Percentiles rank a stretch among this genome's conserved stretches.
These are phyloP conservation scores for Flueggea neowawraea DNA, from an alignment of 441 rosid genomes.

Conservation along the genomic window DNA sequence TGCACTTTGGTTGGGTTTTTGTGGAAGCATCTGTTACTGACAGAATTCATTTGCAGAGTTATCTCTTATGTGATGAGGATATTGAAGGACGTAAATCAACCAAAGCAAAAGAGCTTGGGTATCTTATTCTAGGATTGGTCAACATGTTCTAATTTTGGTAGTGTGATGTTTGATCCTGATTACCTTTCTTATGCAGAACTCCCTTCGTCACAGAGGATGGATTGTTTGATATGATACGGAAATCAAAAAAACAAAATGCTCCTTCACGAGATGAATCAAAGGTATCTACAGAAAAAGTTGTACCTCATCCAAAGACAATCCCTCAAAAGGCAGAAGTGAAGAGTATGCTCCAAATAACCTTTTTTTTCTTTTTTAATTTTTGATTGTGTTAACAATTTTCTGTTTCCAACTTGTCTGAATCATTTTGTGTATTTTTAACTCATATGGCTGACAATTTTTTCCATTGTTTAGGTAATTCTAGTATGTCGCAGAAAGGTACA, in stretches of 20 bases:
- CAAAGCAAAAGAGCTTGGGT: constrained; percentile 97
- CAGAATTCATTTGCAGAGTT: constrained; percentile 56
- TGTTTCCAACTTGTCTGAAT: neutral
- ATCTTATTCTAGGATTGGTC: neutral
- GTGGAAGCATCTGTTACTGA: constrained; percentile 19
- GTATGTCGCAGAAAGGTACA: constrained; percentile 26
- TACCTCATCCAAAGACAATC: constrained; percentile 46
- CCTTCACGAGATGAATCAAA: constrained; percentile 34
- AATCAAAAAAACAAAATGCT: constrained; percentile 46
- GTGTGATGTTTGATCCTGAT: constrained; percentile 13
- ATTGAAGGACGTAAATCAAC: constrained; percentile 82
- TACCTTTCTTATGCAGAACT: constrained; percentile 43
- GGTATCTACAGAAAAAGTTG: constrained; percentile 35
- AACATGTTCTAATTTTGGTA: constrained; percentile 6
- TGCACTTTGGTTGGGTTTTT: constrained; percentile 13
- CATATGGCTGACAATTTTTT: constrained; percentile 10
- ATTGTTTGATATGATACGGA: constrained; percentile 74
- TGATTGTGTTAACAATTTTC: neutral
- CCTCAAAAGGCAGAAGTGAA: constrained; percentile 55
- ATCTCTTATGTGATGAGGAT: constrained; percentile 96
- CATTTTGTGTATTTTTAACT: constrained; percentile 6
- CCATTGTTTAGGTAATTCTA: constrained; percentile 31
- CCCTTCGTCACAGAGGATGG: constrained; percentile 89
- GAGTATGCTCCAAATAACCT: constrained; percentile 36
- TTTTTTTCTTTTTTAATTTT: neutral